Base-by-base conservation (phyloP, 164 flowering plant species). In the Nymphaea colorata region DNA sequence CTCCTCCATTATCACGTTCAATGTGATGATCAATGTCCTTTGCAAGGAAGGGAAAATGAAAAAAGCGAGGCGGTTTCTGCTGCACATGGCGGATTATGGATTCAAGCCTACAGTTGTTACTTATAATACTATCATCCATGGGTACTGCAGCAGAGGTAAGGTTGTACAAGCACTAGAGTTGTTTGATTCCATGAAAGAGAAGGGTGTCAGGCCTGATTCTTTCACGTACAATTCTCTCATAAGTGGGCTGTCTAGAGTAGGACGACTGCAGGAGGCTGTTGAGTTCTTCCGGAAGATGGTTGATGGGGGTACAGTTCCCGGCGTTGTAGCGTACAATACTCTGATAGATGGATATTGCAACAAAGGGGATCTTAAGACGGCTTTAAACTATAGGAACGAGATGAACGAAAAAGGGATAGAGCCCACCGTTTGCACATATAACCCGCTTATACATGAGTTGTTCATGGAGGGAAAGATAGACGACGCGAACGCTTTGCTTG, bases 1-100 rank as follows among this genome's bases (percentile, higher is more conserved):
- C 57, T 88, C 93, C 3, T 81, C 64, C 51, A 68, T 83, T 11
- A 71, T 72, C 42, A 93, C 96, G 0, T 88, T 82, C 70, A 93
- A 90, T 70, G 86, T 90, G 61, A 88, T 93, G 96, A 82, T 90
- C 60, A 90, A 90, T 79, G 78, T 82, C 64, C 68, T 90, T 79
- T 88, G 91, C 51, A 86, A 81, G 74, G 93, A 93, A 81, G 98
- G 96, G 78, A 87, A 93, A 75, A 45, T 88, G 79, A 88, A 90
- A 67, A 90, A 81, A 78, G 96, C 96, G 0, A 84, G 80, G 73
- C 85, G 79, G 64, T 84, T 93, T 65, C 53, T 86, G 6, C 79
- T 71, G 3, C 44, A 68, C 60, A 93, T 93, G 98, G 89, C 84
- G 77, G 69, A 64, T 62, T 66, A 77, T 61, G 93, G 93, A 36